Percentiles rank a stretch among this genome's conserved stretches.
Conservation (phyloP, 1,139 yeast genomes). For the Blastobotrys malaysiensis region DNA sequence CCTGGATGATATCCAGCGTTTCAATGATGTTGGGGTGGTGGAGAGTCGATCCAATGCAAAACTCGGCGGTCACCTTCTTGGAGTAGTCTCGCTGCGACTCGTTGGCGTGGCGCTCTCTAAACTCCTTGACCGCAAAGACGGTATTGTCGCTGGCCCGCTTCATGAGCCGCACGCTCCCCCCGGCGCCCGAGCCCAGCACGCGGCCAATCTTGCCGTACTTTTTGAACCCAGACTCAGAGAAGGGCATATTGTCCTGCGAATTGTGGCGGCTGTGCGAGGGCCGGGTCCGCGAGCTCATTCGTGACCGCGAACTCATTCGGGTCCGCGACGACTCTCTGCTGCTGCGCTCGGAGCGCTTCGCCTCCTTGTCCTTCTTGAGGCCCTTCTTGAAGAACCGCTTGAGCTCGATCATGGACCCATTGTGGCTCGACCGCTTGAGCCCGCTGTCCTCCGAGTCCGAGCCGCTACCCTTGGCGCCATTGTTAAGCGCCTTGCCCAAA, state of each 20-base stretch:
- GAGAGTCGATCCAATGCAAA: conserved; percentile 92
- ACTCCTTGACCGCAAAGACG: conserved; percentile 95
- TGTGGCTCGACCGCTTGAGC: conserved; percentile 15
- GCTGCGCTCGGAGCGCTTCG: too few species aligned
- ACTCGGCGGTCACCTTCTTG: conserved; percentile 94
- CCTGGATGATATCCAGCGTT: conserved; percentile 87
- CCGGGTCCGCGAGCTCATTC: too few species aligned
- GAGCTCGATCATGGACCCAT: conserved; percentile 36
- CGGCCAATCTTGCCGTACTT: conserved; percentile 89
- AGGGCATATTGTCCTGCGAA: conserved; percentile 30
- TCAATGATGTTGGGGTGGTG: conserved; percentile 93
- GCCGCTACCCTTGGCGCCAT: conserved; percentile 27
- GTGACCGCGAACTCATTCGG: too few species aligned
- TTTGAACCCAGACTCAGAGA: conserved; percentile 43
- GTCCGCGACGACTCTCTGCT: conserved; percentile 11
- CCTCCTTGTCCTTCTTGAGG: conserved; percentile 12
- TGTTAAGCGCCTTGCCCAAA: conserved; percentile 6
- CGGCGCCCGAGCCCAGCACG: conserved; percentile 94
- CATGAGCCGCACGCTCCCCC: conserved; percentile 89
- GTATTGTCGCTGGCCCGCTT: conserved; percentile 74
- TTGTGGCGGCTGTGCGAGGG: conserved; percentile 8
- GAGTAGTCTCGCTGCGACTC: conserved; percentile 88
- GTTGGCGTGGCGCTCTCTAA: conserved; percentile 75
- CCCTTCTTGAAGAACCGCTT: conserved; percentile 36
- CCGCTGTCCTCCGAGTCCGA: conserved; percentile 13